A percentile compares a stretch with the other conserved stretches of the same genome.
Evolutionary conservation across 1,284 basidiomycete genomes (phyloP).

Genomic region (Leccinum angustisporum): DNA sequence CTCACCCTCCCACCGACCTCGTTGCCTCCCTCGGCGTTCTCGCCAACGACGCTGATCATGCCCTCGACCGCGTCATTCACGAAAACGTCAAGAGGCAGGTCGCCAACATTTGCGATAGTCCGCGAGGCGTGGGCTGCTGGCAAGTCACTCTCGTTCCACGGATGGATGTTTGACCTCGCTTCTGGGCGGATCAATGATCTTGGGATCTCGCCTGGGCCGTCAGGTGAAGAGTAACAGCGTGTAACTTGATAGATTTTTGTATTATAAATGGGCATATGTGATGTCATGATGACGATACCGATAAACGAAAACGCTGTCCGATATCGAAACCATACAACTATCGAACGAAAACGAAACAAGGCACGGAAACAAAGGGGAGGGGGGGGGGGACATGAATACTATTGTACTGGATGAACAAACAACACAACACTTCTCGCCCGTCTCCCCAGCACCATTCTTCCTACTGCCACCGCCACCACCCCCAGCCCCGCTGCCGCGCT

Average conservation of each 20-base stretch:
- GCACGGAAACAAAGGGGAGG: neutral
- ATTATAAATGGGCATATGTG: neutral
- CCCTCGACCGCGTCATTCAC: too few relatives aligned
- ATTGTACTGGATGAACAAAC: too few relatives aligned
- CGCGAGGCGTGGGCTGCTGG: conserved; percentile 69
- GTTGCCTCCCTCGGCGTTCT: too few relatives aligned
- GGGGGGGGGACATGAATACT: too few relatives aligned
- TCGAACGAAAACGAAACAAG: conserved; percentile 1
- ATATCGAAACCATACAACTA: neutral
- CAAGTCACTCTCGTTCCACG: conserved; percentile 47
- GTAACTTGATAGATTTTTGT: neutral
- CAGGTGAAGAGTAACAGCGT: neutral
- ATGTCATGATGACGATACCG: neutral
- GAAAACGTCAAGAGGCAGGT: too few relatives aligned
- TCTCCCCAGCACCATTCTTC: too few relatives aligned
- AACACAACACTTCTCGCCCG: too few relatives aligned
- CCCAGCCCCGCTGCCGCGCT: too few relatives aligned
- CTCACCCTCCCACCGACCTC: too few relatives aligned
- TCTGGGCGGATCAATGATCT: conserved; percentile 74
- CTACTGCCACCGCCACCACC: too few relatives aligned
- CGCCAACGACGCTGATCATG: too few relatives aligned
- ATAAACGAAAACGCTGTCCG: neutral
- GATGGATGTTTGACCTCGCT: conserved; percentile 77
- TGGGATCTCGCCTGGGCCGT: conserved; percentile 42
- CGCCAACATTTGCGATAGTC: conserved; percentile 65